phyloP scores from a whole-genome alignment of 2,329 filamentous ascomycete species.

The Apiospora kogelbergensis region DNA sequence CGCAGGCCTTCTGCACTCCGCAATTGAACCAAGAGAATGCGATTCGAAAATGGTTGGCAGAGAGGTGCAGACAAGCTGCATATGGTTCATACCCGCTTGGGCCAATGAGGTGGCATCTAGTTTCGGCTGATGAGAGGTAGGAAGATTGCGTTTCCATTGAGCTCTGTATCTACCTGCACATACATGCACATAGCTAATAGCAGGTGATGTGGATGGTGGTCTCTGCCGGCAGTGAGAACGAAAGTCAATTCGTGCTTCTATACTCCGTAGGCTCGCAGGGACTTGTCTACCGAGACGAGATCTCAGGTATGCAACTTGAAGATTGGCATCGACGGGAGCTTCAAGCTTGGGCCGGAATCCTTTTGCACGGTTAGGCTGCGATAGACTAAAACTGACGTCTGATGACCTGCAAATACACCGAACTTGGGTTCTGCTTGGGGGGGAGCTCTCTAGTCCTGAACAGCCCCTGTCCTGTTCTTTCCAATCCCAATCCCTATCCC shows the following conservation, averaged over 20 bases:
- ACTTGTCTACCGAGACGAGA: background rate
- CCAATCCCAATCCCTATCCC: too few species aligned
- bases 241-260: background rate
- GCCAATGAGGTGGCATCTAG: background rate
- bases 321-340: background rate
- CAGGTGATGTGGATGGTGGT: background rate
- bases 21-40: background rate
- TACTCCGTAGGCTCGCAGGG: background rate
- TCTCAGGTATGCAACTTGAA: background rate
- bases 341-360: background rate
- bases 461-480: background rate
- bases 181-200: background rate
- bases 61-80: background rate
- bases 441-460: background rate
- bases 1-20: background rate
- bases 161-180: background rate
- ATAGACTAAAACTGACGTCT: slow-evolving; percentile 4
- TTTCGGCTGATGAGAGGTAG: background rate
- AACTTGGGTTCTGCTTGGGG: too few species aligned
- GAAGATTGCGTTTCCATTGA: background rate
- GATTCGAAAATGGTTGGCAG: background rate
- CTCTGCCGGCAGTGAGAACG: background rate
- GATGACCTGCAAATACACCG: slow-evolving; percentile 4
- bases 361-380: background rate
- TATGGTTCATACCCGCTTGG: background rate